Base-by-base conservation (phyloP, 1,284 basidiomycete species). In the Peniophora sp. region DNA sequence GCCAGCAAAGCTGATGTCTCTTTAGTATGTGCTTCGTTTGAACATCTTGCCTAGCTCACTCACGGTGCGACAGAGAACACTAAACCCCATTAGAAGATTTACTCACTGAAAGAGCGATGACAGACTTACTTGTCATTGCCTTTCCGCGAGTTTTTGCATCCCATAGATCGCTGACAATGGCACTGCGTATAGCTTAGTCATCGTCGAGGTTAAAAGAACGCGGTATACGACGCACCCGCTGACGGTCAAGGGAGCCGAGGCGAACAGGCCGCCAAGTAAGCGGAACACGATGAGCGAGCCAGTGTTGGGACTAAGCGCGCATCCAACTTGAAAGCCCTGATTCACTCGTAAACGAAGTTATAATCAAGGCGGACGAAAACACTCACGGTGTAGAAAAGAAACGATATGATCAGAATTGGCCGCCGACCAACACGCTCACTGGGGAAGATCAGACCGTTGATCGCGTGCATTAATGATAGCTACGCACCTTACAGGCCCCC, bases 351-450 rank as follows among this genome's bases (percentile, higher is more conserved):
- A n/a, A n/a, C n/a, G n/a, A n/a, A n/a, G n/a, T n/a, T n/a, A n/a
- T 27, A 32, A 24, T 17, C 34, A 36, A 36, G 15, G 35, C 32
- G 3, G 11, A 41, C 37, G 37, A 8, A 8, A 15, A n/a, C 3
- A 23, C 43, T 15, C 22, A 45, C 43, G n/a, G 43, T 45, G 43
- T 45, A 45, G 20, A 18, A 45, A 6, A 45, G 22, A n/a, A 45
- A 45, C 6, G 43, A 45, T 20, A 45, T 24, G 12, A 45, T 18
- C 3, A 45, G 22, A 6, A 45, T 22, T 9, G 43, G 43, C 22
- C 43, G 15, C 3, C 43, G 43, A 15, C 43, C 43, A n/a, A 45
- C n/a, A 8, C 22, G 71, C 58, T 85, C 81, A 11, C 15, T 41
- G 12, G 27, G 74, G 76, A 0, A 76, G 60, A 41, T 41, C n/a